A percentile compares a stretch with the other conserved stretches of the same genome.
Evolutionary conservation across 208 protist species (phyloP).

Genomic region (Trypanosoma caninum): DNA sequence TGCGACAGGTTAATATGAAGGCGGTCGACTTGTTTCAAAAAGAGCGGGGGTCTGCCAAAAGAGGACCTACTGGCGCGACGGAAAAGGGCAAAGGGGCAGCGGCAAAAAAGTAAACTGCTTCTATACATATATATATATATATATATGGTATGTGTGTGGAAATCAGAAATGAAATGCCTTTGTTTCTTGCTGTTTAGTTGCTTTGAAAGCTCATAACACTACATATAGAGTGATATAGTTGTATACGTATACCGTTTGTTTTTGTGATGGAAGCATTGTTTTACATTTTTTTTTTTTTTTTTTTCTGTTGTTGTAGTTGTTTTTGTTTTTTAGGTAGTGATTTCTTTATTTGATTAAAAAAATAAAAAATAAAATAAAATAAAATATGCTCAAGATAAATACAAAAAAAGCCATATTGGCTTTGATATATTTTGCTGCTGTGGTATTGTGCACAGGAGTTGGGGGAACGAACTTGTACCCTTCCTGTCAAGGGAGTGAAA

Average conservation of each 20-base stretch:
- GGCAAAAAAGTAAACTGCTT: conserved; percentile 19
- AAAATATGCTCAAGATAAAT: not conserved
- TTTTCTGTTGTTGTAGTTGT: conserved; percentile 1
- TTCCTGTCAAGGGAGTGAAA: conserved; percentile 35
- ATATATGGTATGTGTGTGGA: not conserved
- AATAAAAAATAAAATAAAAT: not conserved
- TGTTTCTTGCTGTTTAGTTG: conserved; percentile 21
- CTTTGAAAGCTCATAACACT: too few species aligned
- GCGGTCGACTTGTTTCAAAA: conserved; percentile 85
- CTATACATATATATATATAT: conserved; percentile 2
- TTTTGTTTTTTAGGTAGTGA: too few species aligned
- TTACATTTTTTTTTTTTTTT: conserved; percentile 1
- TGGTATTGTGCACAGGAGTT: conserved; percentile 17
- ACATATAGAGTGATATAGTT: too few species aligned
- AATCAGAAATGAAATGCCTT: not conserved
- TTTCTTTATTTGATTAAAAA: conserved; percentile 16
- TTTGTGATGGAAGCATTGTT: too few species aligned
- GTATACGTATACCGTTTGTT: too few species aligned
- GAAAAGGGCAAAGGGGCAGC: conserved; percentile 17
- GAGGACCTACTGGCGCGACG: conserved; percentile 31
- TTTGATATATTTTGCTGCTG: conserved; percentile 16
- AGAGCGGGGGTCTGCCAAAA: conserved; percentile 70
- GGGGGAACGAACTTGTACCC: conserved; percentile 40
- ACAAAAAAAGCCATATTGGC: conserved; percentile 1
- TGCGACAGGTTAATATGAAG: conserved; percentile 79